Base-by-base conservation (phyloP, 2,329 filamentous ascomycete genomes). In the Colletotrichum tanaceti region DNA sequence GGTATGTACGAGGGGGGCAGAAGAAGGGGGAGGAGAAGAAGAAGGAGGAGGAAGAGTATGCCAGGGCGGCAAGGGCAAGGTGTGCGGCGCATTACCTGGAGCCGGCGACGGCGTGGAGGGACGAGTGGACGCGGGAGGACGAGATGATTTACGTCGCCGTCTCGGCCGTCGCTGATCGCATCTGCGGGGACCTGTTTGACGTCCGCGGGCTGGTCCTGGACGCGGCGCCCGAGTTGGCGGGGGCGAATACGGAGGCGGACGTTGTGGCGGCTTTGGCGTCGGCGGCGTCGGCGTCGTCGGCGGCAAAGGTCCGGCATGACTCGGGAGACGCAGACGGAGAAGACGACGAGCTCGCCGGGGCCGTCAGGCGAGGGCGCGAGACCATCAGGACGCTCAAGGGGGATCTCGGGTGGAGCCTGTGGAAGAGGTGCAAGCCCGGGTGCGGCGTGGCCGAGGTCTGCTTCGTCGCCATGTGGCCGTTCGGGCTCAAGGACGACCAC, bases 391-490 rank as follows among this genome's bases (percentile, higher is more conserved):
- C 59, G 0, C 63, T 91, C 18, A 82, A 85, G 22, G 70, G 76
- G 1, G 84, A 84, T 65, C 79, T 91, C 2, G 80, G 81, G 7
- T 91, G 89, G 89, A 83, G 86, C 4, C 82, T 77, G 0, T 91
- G 87, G 87, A 89, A 87, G 72, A 80, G 84, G 58, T 87, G 87
- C 59, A 68, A 22, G 65, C 78, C 80, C 7, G 80, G 81, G 0
- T 91, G 89, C 73, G 75, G 73, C 0, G 79, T 81, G 9, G 81
- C 86, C 52, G 84, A 91, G 75, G 76, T 89, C 3, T 88, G 88
- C 70, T 83, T 87, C 53, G 79, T 90, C n/a, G 87, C 88, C 1
- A 89, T 91, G 73, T 91, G 88, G 88, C 89, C 89, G 0, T 79
- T 84, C 74, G 89, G 89, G 0, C 80, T 77, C 0, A 73, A 78